Evolutionary conservation across 164 flowering plant genomes (phyloP), one percentile per base, ranked within the genome.

Genomic region (Echeveria elegans): DNA sequence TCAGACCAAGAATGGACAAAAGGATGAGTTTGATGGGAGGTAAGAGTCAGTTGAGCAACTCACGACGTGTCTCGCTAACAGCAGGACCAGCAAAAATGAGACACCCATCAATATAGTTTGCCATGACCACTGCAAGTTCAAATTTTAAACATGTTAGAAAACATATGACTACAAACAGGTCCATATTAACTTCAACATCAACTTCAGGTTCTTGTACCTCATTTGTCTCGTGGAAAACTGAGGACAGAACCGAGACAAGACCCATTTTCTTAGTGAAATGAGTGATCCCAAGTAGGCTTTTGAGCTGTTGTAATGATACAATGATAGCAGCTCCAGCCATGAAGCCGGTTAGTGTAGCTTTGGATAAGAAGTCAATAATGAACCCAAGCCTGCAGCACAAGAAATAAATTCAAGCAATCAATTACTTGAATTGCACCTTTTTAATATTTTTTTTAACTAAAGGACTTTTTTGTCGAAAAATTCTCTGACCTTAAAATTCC

Each of bases 251-350:
- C 73, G 93, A 85, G 43, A 90, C 82, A 28, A 90, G 28, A 16
- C 85, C 86, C 98, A 90, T 94, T 64, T 90, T 68, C 48, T 75
- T 86, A 47, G 98, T 90, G 82, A 94, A 94, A 78, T 94, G 82
- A 4, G 65, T 75, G 62, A 90, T 94, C 64, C 98, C 98, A 70
- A 94, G 90, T 38, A 94, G 86, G 71, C 84, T 71, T 69, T 90
- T 90, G 1, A 90, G 92, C 69, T 93, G 97, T 66, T 94, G 98
- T 43, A 94, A 84, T 50, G 98, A 90, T 18, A 94, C 98, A 28
- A 94, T 89, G 11, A 94, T 81, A 26, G 98, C 98, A 53, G 98
- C 88, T n/a, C 98, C 98, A 36, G 93, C 98, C 97, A 89, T 90
- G 80, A 90, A 94, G 18, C 98, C 98, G 19, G 85, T 81, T 0